phyloP scores from a whole-genome alignment of 352 stramenopile genomes.

The Saprolegnia parasitica region DNA sequence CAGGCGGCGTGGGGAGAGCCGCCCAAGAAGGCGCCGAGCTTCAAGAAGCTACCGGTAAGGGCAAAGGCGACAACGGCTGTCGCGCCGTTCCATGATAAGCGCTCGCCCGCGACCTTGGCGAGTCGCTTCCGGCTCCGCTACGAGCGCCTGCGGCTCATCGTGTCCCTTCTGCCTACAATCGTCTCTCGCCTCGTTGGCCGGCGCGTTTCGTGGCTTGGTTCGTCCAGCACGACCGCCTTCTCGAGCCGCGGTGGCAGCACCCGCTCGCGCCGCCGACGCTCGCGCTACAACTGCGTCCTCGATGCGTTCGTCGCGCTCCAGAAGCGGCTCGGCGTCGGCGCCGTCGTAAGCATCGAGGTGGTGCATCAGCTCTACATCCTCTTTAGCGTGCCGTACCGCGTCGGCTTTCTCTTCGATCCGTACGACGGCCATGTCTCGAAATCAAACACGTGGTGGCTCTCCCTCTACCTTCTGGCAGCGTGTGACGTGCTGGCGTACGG shows the following conservation, averaged over 20 bases:
- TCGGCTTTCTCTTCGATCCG: slow-evolving; percentile 44
- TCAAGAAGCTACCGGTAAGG: neutral
- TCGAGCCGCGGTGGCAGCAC: neutral
- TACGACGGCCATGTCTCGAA: slow-evolving; percentile 28
- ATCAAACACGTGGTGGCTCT: slow-evolving; percentile 37
- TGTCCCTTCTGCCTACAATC: neutral
- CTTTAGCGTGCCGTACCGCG: slow-evolving; percentile 38
- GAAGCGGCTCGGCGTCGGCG: slow-evolving; percentile 36
- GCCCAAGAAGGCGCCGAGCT: neutral
- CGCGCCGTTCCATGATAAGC: neutral
- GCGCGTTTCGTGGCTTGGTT: neutral
- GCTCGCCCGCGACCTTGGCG: neutral
- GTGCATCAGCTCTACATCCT: slow-evolving; percentile 41
- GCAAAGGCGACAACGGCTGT: neutral
- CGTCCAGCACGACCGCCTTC: neutral
- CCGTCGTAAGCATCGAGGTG: slow-evolving; percentile 64
- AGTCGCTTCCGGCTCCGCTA: neutral
- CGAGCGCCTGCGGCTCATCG: neutral
- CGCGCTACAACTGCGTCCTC: neutral
- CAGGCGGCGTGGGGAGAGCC: neutral
- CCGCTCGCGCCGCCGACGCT: neutral
- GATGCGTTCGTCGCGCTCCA: neutral
- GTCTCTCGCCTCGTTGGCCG: neutral
- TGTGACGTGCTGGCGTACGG: slow-evolving; percentile 53
- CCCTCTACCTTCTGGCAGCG: slow-evolving; percentile 44